Base-by-base conservation (phyloP, 192 early-diverging fungal genomes). In the Gryganskiella cystojenkinii region DNA sequence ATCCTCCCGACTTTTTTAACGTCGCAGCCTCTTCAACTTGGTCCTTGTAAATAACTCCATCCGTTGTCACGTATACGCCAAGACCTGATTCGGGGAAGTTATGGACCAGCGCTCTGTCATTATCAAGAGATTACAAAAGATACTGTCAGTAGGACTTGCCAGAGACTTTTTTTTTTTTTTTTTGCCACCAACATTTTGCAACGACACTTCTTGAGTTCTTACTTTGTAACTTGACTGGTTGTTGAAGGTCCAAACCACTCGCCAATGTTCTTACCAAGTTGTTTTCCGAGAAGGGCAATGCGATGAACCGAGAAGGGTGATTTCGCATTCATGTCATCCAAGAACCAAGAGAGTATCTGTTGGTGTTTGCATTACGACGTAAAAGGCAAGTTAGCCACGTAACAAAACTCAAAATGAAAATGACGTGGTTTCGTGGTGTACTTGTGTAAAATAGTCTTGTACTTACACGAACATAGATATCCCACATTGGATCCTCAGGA, bases 211-310 rank as follows among this genome's bases (percentile, higher is more conserved):
- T 56, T 37, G 63, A 69, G 27, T 64, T n/a, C 83, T 58, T 86
- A 93, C 93, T 89, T 89, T 3, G 92, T 86, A 30, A 92, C 92
- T 64, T 94, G 92, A 20, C 92, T 91, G 13, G 93, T 93, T 15
- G 92, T 96, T 30, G 88, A 89, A 2, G 98, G 98, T 0, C 96
- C 98, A 87, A 98, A 99, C 96, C 98, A 99, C 80, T 97, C 89
- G 27, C 98, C 98, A 72, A 99, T 93, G 34, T 92, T 88, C 69
- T 96, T 97, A 37, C 91, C 96, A 49, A 90, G 86, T 74, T 94
- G 91, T 55, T 86, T 86, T 14, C 96, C 98, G 7, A 92, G 79
- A 22, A 92, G 79, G 7, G 95, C 95, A 68, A 99, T 94, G 31
- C 90, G 83, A 53, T 99, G 98, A 19, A 99, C 94, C n/a, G 96